Evolutionary conservation across 2,329 filamentous ascomycete species (phyloP).

Genomic region (Scedosporium dehoogii): DNA sequence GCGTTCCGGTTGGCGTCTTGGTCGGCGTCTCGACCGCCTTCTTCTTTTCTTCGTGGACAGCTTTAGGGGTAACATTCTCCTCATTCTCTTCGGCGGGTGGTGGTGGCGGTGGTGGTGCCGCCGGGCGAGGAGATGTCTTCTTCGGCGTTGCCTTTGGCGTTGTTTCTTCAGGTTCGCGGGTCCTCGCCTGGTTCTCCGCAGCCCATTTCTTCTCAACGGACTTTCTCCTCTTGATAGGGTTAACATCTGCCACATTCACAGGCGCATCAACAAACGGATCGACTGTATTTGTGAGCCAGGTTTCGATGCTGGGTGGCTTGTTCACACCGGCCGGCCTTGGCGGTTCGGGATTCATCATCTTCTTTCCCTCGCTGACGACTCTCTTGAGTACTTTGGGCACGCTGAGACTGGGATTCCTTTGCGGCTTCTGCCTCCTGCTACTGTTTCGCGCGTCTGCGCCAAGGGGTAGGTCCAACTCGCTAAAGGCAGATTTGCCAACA

Average conservation of each 20-base stretch:
- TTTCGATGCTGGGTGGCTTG: slow-evolving; percentile 54
- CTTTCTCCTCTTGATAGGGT: slow-evolving; percentile 18
- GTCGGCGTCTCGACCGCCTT: neutral
- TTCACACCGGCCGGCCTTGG: slow-evolving; percentile 36
- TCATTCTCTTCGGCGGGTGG: neutral
- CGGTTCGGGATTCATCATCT: slow-evolving; percentile 52
- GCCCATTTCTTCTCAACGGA: slow-evolving; percentile 23
- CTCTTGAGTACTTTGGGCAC: slow-evolving; percentile 56
- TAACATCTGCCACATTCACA: neutral
- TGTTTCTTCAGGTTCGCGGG: neutral
- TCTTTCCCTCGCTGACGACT: slow-evolving; percentile 53
- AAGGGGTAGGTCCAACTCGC: slow-evolving; percentile 47
- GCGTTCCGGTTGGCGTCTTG: slow-evolving; percentile 17
- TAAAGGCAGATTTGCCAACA: slow-evolving; percentile 57
- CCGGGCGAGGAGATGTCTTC: neutral
- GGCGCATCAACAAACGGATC: slow-evolving; percentile 47
- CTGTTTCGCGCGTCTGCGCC: slow-evolving; percentile 34
- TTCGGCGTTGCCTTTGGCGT: neutral
- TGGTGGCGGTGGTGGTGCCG: neutral
- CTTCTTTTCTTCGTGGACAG: slow-evolving; percentile 14
- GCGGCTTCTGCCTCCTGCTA: slow-evolving; percentile 33
- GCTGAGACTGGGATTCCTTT: slow-evolving; percentile 45
- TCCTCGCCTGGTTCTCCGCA: slow-evolving; percentile 9
- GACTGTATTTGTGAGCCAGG: slow-evolving; percentile 52
- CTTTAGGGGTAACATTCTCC: slow-evolving; percentile 5